Conservation (phyloP, 73 alveolate species). For the Tetrahymena borealis region DNA sequence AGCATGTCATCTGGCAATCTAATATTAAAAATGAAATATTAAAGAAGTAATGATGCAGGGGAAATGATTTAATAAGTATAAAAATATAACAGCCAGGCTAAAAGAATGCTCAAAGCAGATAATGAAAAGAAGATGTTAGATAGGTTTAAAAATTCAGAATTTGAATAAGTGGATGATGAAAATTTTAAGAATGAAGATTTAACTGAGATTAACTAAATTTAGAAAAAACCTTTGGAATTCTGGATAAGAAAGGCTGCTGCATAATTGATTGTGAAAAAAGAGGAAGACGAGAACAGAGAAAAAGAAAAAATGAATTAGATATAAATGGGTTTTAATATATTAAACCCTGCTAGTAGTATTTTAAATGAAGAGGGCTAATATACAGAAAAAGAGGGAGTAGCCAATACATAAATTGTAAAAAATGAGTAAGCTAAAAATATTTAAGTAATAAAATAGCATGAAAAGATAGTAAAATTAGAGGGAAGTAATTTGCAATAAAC, state of each 20-base stretch:
- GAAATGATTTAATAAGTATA: background rate
- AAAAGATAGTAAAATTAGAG: too few species aligned
- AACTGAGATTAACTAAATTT: background rate
- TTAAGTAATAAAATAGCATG: too few species aligned
- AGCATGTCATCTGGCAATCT: background rate
- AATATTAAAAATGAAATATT: background rate
- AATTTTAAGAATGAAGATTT: background rate
- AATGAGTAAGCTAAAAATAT: too few species aligned
- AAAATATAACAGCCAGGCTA: background rate
- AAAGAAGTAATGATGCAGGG: background rate
- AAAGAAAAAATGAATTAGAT: background rate
- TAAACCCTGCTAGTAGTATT: background rate
- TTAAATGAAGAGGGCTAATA: too few species aligned
- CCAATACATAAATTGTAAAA: too few species aligned
- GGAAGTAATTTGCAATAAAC: too few species aligned
- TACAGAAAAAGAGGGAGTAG: too few species aligned
- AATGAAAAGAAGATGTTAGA: background rate
- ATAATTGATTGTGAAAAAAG: background rate
- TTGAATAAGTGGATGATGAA: background rate
- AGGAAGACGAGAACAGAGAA: background rate
- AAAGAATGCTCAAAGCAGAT: background rate
- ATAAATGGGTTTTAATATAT: background rate
- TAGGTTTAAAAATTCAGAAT: background rate
- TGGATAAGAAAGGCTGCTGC: background rate
- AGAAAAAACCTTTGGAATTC: background rate